A percentile compares a stretch with the other conserved stretches of the same genome.
phyloP scores from a whole-genome alignment of 2,329 filamentous ascomycete genomes.

The Cladorrhinum sp. region DNA sequence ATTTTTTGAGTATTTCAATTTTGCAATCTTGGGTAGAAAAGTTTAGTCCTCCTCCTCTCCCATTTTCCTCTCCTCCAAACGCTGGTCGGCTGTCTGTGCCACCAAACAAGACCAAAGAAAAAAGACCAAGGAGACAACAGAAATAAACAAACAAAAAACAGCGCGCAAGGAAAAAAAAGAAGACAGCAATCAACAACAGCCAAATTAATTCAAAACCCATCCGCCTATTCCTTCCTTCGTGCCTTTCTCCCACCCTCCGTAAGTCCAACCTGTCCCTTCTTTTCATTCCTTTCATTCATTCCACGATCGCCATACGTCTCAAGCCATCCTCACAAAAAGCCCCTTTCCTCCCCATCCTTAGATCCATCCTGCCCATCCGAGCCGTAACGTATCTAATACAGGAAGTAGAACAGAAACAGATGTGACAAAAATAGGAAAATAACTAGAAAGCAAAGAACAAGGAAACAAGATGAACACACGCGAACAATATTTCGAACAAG shows the following conservation, averaged over 20 bases:
- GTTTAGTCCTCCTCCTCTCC: background rate
- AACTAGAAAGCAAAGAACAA: constrained; percentile 23
- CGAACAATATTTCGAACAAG: constrained; percentile 35
- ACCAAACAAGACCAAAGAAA: constrained; percentile 3
- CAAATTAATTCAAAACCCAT: constrained; percentile 10
- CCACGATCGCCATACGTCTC: background rate
- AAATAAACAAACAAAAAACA: constrained; percentile 7
- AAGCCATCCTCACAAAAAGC: background rate
- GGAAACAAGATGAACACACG: constrained; percentile 20
- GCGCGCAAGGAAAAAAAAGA: background rate
- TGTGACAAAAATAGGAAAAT: constrained; percentile 15
- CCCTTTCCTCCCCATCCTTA: constrained; percentile 14
- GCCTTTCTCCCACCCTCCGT: background rate
- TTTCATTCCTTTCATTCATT: background rate
- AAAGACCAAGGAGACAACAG: background rate
- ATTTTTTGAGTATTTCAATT: background rate
- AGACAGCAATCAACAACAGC: background rate
- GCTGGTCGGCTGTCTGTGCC: background rate
- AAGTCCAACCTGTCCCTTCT: background rate
- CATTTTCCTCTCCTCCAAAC: background rate
- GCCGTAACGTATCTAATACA: constrained; percentile 27
- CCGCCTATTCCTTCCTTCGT: constrained; percentile 6
- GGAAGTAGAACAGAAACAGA: constrained; percentile 24
- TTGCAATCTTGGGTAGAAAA: background rate
- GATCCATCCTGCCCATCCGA: constrained; percentile 17